Conservation (phyloP, 192 early-diverging fungal genomes). For the Podila verticillata region DNA sequence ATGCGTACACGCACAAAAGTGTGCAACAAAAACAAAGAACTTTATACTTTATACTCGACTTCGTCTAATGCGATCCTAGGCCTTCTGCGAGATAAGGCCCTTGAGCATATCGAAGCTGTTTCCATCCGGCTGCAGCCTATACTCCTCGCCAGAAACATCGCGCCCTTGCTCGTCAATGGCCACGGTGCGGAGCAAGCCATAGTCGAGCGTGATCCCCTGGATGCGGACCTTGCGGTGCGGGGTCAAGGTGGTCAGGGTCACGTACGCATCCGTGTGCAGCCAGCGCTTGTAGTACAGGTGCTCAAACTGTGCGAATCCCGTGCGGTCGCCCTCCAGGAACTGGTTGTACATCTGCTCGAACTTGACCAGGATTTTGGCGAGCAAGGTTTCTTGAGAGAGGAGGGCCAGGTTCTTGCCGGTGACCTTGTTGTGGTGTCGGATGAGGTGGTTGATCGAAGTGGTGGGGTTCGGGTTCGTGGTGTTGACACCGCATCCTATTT, state of each 20-base stretch:
- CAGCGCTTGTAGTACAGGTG: constrained; percentile 85
- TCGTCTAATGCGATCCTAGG: too few relatives aligned
- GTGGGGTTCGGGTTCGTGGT: constrained; percentile 87
- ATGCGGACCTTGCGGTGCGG: constrained; percentile 66
- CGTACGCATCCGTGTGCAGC: constrained; percentile 77
- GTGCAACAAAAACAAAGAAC: not conserved
- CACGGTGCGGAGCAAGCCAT: constrained; percentile 79
- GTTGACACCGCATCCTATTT: constrained; percentile 85
- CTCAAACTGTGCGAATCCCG: constrained; percentile 77
- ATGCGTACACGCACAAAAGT: not conserved
- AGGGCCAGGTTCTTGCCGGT: constrained; percentile 58
- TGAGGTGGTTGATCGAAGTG: constrained; percentile 85
- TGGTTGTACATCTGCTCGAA: constrained; percentile 82
- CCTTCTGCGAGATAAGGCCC: constrained; percentile 83
- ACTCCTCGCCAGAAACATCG: constrained; percentile 54
- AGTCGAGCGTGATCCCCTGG: constrained; percentile 76
- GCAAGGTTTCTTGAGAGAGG: constrained; percentile 72
- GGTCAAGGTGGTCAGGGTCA: constrained; percentile 33
- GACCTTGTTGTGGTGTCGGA: constrained; percentile 63
- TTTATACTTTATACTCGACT: not conserved
- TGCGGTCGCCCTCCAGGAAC: constrained; percentile 66
- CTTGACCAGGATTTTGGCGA: constrained; percentile 71
- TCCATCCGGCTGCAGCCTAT: constrained; percentile 93
- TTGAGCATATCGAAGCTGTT: constrained; percentile 98
- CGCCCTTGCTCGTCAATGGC: constrained; percentile 58